phyloP scores from a whole-genome alignment of 768 basidiomycete genomes.

The Daedaleopsis sinensis region DNA sequence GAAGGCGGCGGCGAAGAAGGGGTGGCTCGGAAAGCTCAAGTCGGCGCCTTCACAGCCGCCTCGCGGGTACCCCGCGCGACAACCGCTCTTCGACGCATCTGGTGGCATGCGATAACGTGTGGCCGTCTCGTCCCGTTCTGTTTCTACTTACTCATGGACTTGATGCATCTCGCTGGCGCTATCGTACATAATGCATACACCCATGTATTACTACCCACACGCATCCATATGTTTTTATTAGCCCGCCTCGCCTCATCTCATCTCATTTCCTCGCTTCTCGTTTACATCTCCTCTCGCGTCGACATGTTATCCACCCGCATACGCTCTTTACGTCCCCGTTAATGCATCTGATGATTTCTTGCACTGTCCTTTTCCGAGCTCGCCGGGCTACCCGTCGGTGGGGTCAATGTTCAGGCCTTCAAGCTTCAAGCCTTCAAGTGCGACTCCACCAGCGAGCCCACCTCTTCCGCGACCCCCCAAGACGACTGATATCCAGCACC shows the following conservation, averaged over 20 bases:
- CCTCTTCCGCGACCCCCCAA: conserved; percentile 33
- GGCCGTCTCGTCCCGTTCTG: neutral
- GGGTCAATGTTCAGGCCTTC: conserved; percentile 12
- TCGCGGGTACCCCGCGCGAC: conserved; percentile 7
- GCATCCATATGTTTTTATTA: conserved; percentile 21
- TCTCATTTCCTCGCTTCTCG: neutral
- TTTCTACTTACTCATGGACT: neutral
- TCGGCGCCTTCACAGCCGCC: conserved; percentile 32
- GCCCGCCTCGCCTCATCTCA: neutral
- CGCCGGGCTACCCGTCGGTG: too few species aligned
- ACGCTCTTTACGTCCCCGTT: neutral
- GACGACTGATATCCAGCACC: conserved; percentile 33
- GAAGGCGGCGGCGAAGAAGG: conserved; percentile 49
- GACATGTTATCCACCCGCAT: conserved; percentile 2
- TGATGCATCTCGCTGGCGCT: neutral
- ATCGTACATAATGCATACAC: conserved; percentile 15
- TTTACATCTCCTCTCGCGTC: neutral
- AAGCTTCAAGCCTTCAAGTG: too few species aligned
- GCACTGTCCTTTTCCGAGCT: neutral
- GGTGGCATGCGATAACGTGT: conserved; percentile 8
- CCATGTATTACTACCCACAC: conserved; percentile 17
- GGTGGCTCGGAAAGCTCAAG: conserved; percentile 76
- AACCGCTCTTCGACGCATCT: conserved; percentile 14
- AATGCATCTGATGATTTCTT: neutral
- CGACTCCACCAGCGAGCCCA: conserved; percentile 19